Evolutionary conservation across 345 rosid genomes (phyloP).

Genomic region (Gossypium rotundifolium): DNA sequence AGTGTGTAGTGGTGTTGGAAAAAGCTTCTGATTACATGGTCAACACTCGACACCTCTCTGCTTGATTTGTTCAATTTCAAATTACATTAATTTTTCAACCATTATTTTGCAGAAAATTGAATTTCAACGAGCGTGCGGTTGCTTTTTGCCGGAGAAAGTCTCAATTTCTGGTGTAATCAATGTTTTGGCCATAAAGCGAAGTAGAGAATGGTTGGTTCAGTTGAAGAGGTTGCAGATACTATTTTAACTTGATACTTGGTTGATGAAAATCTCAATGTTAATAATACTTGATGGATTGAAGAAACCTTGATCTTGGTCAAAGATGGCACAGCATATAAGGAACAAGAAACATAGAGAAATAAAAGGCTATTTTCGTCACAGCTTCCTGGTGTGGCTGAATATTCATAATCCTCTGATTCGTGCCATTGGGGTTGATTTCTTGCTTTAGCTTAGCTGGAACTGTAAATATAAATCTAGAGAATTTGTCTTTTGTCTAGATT

Average conservation of each 20-base stretch:
- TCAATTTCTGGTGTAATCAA: slow-evolving; percentile 25
- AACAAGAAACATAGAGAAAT: background rate
- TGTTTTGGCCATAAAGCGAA: slow-evolving; percentile 27
- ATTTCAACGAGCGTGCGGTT: slow-evolving; percentile 34
- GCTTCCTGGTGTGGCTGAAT: slow-evolving; percentile 7
- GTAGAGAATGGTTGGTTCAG: slow-evolving; percentile 17
- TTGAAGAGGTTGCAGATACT: slow-evolving; percentile 24
- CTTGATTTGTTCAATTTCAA: background rate
- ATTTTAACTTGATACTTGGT: slow-evolving; percentile 31
- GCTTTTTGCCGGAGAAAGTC: slow-evolving; percentile 29
- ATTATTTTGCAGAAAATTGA: slow-evolving; percentile 31
- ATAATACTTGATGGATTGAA: slow-evolving; percentile 20
- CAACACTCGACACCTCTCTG: background rate
- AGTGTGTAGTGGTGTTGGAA: background rate
- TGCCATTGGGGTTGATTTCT: slow-evolving; percentile 28
- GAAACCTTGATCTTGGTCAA: slow-evolving; percentile 20
- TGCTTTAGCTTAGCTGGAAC: slow-evolving; percentile 21
- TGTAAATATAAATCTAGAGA: slow-evolving; percentile 28
- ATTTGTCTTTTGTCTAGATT: background rate
- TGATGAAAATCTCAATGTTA: slow-evolving; percentile 19
- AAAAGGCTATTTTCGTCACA: slow-evolving; percentile 9
- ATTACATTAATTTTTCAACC: background rate
- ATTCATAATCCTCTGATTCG: slow-evolving; percentile 20
- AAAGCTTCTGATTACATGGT: background rate
- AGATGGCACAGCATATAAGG: slow-evolving; percentile 19